These are phyloP conservation scores for Sapria himalayana DNA, from an alignment of 345 rosid genomes.

Conservation along the genomic window DNA sequence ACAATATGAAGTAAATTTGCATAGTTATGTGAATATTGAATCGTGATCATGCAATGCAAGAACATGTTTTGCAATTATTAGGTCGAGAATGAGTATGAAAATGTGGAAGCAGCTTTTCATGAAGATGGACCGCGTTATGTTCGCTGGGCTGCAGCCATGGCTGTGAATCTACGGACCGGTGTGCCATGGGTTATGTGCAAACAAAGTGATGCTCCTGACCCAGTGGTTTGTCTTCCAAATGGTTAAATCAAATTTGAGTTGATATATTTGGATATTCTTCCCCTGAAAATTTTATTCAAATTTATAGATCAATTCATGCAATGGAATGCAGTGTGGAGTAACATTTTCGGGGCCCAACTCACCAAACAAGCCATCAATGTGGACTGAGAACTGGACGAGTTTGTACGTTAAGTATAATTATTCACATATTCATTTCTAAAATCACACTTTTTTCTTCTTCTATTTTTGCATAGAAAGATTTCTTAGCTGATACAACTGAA, in stretches of 20 bases:
- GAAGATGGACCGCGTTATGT: slow-evolving; percentile 40
- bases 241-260: not conserved
- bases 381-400: slow-evolving; percentile 89
- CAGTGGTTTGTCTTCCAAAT: slow-evolving; percentile 34
- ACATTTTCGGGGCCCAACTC: slow-evolving; percentile 67
- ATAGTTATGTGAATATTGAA: not conserved
- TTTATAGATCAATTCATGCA: slow-evolving; percentile 56
- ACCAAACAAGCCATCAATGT: slow-evolving; percentile 60
- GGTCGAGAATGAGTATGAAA: slow-evolving; percentile 73
- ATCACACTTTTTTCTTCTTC: not conserved
- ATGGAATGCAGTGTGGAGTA: slow-evolving; percentile 60
- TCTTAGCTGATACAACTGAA: no score
- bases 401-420: slow-evolving; percentile 19
- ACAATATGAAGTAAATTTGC: not conserved
- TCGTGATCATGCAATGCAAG: no score
- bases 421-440: not conserved
- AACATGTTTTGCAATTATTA: no score
- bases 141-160: slow-evolving; percentile 58
- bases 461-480: no score
- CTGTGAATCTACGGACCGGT: slow-evolving; percentile 49
- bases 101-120: slow-evolving; percentile 25
- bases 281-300: not conserved
- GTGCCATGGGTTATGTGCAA: slow-evolving; percentile 93
- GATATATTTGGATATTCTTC: not conserved
- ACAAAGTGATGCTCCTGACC: slow-evolving; percentile 72